Evolutionary conservation across 108 stramenopile species (phyloP), one percentile per base, ranked within the genome.

Genomic region (Pelagomonas calceolata): DNA sequence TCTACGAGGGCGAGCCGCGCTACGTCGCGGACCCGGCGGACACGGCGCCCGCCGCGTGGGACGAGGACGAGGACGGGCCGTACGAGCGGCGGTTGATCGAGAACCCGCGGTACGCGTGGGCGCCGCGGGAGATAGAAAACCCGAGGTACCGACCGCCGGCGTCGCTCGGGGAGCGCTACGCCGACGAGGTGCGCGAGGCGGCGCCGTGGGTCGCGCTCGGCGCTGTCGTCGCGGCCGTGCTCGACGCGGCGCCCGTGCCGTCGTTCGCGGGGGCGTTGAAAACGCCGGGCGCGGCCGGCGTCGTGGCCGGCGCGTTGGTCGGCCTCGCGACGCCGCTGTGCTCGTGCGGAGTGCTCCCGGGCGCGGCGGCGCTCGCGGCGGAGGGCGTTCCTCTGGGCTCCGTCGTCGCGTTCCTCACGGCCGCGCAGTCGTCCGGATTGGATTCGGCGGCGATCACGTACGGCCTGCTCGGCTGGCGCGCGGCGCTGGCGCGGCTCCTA

Each of bases 1-100:
- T 43, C 39, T 5, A 43, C 39, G 39, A 43, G 12, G 39, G 39
- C 39, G 9, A 12, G 39, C 39, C 39, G 39, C 39, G 39, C 9
- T 12, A 10, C 39, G 34, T 67, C 26, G 32, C 67, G 7, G 67
- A 67, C 18, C 67, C 5, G 7, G 4, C 12, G 4, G 67, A 34
- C 5, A 67, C 14, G 5, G 34, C 7, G 26, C 79, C 79, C 0
- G 70, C 68, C 17, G 73, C 69, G 37, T 79, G 79, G 79, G 79
- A 79, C 63, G 75, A 76, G 36, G 79, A 79, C 32, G 79, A 79
- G 64, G 79, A 79, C 68, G 79, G 79, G 21, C 68, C 68, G 9
- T 79, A 75, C 75, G 70, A 39, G 32, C 68, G 75, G 33, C 36
- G 29, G 29, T n/a, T 31, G 16, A 71, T 75, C 35, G 63, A 75